Evolutionary conservation across 768 basidiomycete genomes (phyloP), one percentile per base, ranked within the genome.

Genomic region (Amanita fuliginea): DNA sequence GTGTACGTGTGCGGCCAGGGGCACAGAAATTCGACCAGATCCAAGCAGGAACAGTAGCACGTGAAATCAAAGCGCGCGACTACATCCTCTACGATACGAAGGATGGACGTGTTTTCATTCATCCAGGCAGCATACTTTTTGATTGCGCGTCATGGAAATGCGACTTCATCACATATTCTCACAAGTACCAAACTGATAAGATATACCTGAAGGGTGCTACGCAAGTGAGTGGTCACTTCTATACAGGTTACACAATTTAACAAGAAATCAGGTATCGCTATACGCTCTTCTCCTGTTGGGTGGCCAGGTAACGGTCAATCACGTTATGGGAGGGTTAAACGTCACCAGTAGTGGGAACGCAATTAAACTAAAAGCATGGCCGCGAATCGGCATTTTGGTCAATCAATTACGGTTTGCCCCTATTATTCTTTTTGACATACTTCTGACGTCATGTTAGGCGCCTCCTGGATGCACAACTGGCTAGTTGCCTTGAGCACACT

Each of bases 321-420:
- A 92, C 56, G 73, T 90, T 37, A 77, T 72, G 8, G 87, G 89
- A n/a, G 88, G 86, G 0, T 62, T 94, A 36, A 77, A 74, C 3
- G 64, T 88, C 28, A 77, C 77, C 6, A 73, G 65, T 13, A 76
- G 73, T 40, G 74, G 76, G 19, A 67, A 68, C 21, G 60, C 56
- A 4, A 65, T 96, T 51, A 81, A 76, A 57, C 61, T 95, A 53
- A 78, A 74, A 49, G 87, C 90, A 0, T 88, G 83, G 78, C 86
- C 93, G n/a, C 76, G 91, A 7, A 94, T 95, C 43, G 92, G 91
- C 1, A 80, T 92, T 9, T 73, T 96, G 24, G 85, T 90, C 36
- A 92, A 92, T 58, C 88, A 92, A 55, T 66, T 93, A 9, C 73
- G 88, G 88, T 86, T 60, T 53, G 71, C 62, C 19, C 33, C 32